Evolutionary conservation across 805 yeast species (phyloP).

Genomic region (Kodamaea kakaduensis): DNA sequence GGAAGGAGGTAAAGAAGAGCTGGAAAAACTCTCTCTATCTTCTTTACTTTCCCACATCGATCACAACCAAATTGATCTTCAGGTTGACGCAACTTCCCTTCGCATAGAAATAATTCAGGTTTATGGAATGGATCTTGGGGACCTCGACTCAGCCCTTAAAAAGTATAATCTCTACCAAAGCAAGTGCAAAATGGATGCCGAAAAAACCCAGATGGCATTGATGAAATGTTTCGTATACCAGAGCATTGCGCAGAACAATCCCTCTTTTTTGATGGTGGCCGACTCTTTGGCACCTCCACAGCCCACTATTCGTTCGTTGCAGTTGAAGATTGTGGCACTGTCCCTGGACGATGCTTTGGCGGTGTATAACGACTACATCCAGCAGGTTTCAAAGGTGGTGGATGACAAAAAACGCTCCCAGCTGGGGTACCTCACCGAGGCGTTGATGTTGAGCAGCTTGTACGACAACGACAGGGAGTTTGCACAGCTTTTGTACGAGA

Average conservation of each 20-base stretch:
- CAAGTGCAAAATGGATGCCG: slow-evolving; percentile 37
- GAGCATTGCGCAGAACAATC: slow-evolving; percentile 30
- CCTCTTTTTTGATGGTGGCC: slow-evolving; percentile 32
- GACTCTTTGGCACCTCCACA: slow-evolving; percentile 31
- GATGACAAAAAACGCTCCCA: slow-evolving; percentile 36
- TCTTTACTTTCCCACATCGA: slow-evolving; percentile 20
- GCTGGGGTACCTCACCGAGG: slow-evolving; percentile 43
- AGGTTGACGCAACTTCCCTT: slow-evolving; percentile 20
- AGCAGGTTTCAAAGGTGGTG: slow-evolving; percentile 27
- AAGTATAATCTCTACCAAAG: slow-evolving; percentile 39
- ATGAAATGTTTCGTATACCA: slow-evolving; percentile 40
- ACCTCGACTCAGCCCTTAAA: slow-evolving; percentile 29
- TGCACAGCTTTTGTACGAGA: slow-evolving; percentile 48
- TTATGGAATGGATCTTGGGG: slow-evolving; percentile 22
- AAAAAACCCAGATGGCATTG: slow-evolving; percentile 37
- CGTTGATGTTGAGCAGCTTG: slow-evolving; percentile 42
- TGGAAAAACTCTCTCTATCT: no score
- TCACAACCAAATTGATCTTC: slow-evolving; percentile 18
- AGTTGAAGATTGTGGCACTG: slow-evolving; percentile 40
- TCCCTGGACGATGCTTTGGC: slow-evolving; percentile 36
- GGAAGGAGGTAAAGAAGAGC: not conserved
- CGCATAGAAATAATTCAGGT: slow-evolving; percentile 30
- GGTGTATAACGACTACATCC: slow-evolving; percentile 45
- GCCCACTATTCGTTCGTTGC: slow-evolving; percentile 32
- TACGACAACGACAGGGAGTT: slow-evolving; percentile 49